Conservation (phyloP, 1,284 basidiomycete genomes). For the Fomitiporia mediterranea region DNA sequence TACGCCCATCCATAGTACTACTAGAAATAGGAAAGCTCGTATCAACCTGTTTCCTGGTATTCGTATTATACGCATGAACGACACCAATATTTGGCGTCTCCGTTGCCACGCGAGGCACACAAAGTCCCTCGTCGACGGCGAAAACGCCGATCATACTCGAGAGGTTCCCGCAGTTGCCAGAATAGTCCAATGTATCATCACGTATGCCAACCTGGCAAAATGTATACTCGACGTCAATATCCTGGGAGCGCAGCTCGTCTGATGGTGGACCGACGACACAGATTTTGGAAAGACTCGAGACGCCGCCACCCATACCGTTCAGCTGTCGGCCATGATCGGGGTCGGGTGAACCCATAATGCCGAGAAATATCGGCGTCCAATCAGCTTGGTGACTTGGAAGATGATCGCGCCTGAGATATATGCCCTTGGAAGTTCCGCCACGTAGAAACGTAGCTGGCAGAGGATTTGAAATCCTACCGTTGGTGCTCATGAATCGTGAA, state of each 20-base stretch:
- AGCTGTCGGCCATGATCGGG: conserved; percentile 68
- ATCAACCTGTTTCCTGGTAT: conserved; percentile 62
- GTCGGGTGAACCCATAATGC: conserved; percentile 84
- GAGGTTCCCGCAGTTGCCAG: conserved; percentile 69
- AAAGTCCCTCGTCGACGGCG: conserved; percentile 58
- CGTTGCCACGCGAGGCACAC: conserved; percentile 26
- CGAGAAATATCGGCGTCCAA: conserved; percentile 62
- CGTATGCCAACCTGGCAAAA: conserved; percentile 57
- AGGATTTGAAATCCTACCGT: conserved; percentile 32
- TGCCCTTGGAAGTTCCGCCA: conserved; percentile 78
- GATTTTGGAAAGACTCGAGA: conserved; percentile 78
- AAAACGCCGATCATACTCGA: conserved; percentile 64
- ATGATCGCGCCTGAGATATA: conserved; percentile 53
- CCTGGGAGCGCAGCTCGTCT: conserved; percentile 33
- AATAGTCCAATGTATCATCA: conserved; percentile 54
- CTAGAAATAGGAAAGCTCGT: conserved; percentile 57
- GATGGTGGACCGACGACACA: conserved; percentile 57
- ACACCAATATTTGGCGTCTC: conserved; percentile 12
- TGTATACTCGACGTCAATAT: conserved; percentile 59
- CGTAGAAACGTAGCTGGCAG: conserved; percentile 59
- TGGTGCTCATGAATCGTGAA: too few relatives aligned
- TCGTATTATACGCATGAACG: conserved; percentile 60
- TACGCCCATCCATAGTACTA: conserved; percentile 24
- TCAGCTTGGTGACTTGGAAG: conserved; percentile 46
- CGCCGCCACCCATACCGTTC: conserved; percentile 80